Evolutionary conservation across 1,284 basidiomycete species (phyloP).

Genomic region (Tilletia indica): DNA sequence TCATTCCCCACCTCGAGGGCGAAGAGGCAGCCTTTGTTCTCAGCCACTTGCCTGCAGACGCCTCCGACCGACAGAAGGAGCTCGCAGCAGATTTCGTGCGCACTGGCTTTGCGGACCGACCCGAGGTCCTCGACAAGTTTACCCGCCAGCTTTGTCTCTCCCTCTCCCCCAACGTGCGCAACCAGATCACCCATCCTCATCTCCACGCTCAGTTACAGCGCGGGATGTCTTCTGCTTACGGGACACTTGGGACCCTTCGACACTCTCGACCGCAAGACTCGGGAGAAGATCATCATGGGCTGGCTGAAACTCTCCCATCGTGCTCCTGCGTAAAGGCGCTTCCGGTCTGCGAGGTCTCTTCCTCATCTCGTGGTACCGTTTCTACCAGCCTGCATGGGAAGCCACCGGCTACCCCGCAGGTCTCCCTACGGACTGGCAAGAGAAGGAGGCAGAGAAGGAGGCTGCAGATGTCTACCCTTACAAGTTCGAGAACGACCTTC

Average conservation of each 20-base stretch:
- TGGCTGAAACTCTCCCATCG: conserved; percentile 44
- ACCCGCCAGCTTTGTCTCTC: conserved; percentile 41
- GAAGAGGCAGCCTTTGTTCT: conserved; percentile 41
- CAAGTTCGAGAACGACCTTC: conserved; percentile 49
- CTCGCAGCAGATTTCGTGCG: conserved; percentile 37
- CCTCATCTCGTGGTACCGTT: conserved; percentile 47
- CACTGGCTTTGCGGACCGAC: conserved; percentile 40
- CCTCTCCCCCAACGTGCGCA: conserved; percentile 33
- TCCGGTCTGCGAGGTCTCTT: conserved; percentile 44
- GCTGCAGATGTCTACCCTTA: conserved; percentile 33
- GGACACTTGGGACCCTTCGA: conserved; percentile 50
- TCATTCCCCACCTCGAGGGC: conserved; percentile 43
- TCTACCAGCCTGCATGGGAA: conserved; percentile 43
- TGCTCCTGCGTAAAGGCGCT: conserved; percentile 45
- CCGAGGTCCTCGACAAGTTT: conserved; percentile 40
- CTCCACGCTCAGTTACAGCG: conserved; percentile 39
- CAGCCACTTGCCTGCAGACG: conserved; percentile 36
- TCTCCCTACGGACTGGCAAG: conserved; percentile 42
- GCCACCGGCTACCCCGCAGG: conserved; percentile 52
- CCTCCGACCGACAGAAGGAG: conserved; percentile 42
- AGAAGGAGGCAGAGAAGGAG: conserved; percentile 28
- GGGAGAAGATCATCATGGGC: conserved; percentile 32
- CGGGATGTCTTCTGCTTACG: conserved; percentile 45
- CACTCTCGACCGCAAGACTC: conserved; percentile 31
- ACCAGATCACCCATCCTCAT: conserved; percentile 43